These are phyloP conservation scores for Parsonsia alboflavescens DNA, from an alignment of 257 asterid genomes.

Conservation along the genomic window DNA sequence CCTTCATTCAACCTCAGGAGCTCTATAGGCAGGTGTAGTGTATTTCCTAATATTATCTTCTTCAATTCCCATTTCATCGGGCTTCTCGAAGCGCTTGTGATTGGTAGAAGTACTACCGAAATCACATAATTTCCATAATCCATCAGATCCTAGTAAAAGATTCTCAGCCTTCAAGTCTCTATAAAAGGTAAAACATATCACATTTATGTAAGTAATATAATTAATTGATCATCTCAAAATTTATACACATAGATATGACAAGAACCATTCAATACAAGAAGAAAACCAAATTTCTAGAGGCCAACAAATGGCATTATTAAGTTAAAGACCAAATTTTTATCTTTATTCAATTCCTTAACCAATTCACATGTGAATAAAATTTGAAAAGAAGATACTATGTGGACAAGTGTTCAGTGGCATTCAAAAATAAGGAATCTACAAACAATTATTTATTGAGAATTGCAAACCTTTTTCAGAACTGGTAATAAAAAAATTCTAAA, in stretches of 20 bases:
- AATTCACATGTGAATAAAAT: not conserved
- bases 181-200: conserved; percentile 26
- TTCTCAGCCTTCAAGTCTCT: conserved; percentile 98
- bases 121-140: conserved; percentile 93
- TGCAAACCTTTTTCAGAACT: not conserved
- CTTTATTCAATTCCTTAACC: not conserved
- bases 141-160: conserved; percentile 91
- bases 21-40: conserved; percentile 98
- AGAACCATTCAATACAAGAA: not conserved
- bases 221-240: not conserved
- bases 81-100: conserved; percentile 94
- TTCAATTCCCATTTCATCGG: conserved; percentile 99
- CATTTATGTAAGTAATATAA: not conserved
- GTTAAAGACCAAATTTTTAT: not conserved
- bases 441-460: not conserved
- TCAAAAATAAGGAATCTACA: not conserved
- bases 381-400: not conserved
- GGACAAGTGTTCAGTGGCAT: not conserved
- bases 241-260: not conserved
- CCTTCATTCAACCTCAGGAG: conserved; percentile 84
- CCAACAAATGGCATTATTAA: not conserved
- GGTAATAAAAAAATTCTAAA: not conserved
- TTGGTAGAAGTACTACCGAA: conserved; percentile 92
- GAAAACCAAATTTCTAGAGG: not conserved
- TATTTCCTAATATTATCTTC: conserved; percentile 93